A percentile compares a stretch with the other conserved stretches of the same genome.
Conservation (phyloP, 176 grass and related monocot species). For the Themeda triandra region DNA sequence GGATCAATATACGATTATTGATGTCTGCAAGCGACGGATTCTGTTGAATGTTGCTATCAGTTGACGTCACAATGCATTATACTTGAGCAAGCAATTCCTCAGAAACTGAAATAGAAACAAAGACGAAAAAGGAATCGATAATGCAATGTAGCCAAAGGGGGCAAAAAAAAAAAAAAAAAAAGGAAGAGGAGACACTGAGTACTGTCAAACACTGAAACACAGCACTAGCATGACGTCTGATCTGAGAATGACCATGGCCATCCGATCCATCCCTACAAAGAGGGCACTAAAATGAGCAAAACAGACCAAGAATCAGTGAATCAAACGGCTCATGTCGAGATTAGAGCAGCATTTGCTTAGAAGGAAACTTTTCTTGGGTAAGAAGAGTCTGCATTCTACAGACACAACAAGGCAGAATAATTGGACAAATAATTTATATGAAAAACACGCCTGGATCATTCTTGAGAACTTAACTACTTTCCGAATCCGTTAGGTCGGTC, state of each 20-base stretch:
- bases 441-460: background rate
- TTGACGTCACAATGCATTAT: background rate
- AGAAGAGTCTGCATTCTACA: background rate
- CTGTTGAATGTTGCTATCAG: slow-evolving; percentile 10
- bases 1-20: slow-evolving; percentile 4
- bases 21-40: background rate
- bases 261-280: background rate
- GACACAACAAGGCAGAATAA: background rate
- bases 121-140: background rate
- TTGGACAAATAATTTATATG: background rate
- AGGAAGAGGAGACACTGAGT: background rate
- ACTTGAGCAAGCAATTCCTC: background rate
- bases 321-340: background rate
- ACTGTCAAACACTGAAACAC: background rate
- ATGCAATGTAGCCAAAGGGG: background rate
- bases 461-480: background rate
- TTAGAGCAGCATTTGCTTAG: background rate
- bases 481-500: background rate
- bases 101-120: background rate
- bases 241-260: too few species aligned
- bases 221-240: background rate
- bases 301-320: background rate
- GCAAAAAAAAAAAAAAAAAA: too few species aligned
- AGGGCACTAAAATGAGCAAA: background rate
- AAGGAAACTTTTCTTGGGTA: too few species aligned